These are phyloP conservation scores for Lentithecium fluviatile DNA, from an alignment of 495 filamentous ascomycete genomes.

Conservation along the genomic window DNA sequence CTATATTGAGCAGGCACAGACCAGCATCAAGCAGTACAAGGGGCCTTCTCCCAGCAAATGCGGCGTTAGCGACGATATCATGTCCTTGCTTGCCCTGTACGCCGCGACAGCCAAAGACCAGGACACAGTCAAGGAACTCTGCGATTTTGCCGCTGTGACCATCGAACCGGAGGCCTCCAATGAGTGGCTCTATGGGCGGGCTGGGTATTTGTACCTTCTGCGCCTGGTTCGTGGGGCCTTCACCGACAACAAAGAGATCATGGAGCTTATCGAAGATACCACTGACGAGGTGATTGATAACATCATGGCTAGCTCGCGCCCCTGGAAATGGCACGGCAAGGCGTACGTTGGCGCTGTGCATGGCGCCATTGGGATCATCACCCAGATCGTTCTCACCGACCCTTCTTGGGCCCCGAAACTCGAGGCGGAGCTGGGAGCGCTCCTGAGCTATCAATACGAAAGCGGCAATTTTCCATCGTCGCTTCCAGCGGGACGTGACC, in stretches of 20 bases:
- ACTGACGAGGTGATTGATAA: slow-evolving; percentile 48
- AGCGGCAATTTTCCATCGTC: slow-evolving; percentile 47
- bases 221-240: slow-evolving; percentile 48
- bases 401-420: slow-evolving; percentile 45
- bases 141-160: slow-evolving; percentile 43
- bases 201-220: slow-evolving; percentile 62
- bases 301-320: slow-evolving; percentile 44
- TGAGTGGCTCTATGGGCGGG: slow-evolving; percentile 61
- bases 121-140: slow-evolving; percentile 48
- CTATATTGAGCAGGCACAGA: slow-evolving; percentile 45
- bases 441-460: slow-evolving; percentile 51
- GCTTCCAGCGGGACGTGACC: slow-evolving; percentile 47
- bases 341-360: slow-evolving; percentile 62
- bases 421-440: slow-evolving; percentile 44
- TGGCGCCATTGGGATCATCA: slow-evolving; percentile 61
- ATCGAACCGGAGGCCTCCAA: slow-evolving; percentile 43
- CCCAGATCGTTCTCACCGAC: slow-evolving; percentile 59
- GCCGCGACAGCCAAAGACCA: slow-evolving; percentile 50
- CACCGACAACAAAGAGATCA: slow-evolving; percentile 38
- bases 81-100: slow-evolving; percentile 53
- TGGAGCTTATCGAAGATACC: slow-evolving; percentile 42
- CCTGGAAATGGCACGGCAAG: slow-evolving; percentile 61
- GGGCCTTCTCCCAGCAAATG: slow-evolving; percentile 47
- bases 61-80: slow-evolving; percentile 57
- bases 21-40: slow-evolving; percentile 49